Evolutionary conservation across 2,329 filamentous ascomycete species (phyloP).

Genomic region (Grosmannia clavigera): DNA sequence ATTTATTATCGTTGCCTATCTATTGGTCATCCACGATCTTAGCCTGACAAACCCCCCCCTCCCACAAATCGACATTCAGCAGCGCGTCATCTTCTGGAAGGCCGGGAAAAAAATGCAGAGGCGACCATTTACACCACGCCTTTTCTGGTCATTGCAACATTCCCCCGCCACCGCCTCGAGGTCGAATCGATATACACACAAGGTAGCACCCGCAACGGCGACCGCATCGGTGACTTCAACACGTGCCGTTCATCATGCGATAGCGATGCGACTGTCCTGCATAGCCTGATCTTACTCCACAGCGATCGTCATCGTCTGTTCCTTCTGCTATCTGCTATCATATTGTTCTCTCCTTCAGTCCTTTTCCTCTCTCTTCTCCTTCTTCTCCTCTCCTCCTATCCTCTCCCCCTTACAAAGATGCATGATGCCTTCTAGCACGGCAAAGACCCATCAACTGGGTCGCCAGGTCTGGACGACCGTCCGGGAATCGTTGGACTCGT

Average conservation of each 20-base stretch:
- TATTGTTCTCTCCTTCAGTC: no score
- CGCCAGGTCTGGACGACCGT: conserved; percentile 21
- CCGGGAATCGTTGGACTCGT: conserved; percentile 16
- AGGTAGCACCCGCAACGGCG: not conserved
- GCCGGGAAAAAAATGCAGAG: not conserved
- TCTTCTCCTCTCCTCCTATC: not conserved
- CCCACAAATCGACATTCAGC: not conserved
- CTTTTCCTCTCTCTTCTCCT: no score
- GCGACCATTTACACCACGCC: not conserved
- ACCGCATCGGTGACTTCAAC: not conserved
- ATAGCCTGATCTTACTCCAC: not conserved
- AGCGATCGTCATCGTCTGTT: not conserved
- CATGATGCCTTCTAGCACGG: conserved; percentile 21
- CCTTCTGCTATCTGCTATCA: not conserved
- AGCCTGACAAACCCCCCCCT: not conserved
- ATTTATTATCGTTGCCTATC: conserved; percentile 4
- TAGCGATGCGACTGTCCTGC: not conserved
- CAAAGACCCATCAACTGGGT: conserved; percentile 22
- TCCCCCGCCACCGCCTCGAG: not conserved
- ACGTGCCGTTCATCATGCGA: not conserved
- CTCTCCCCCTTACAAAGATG: conserved; percentile 4
- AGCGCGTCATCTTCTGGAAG: conserved; percentile 1
- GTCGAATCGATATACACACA: not conserved
- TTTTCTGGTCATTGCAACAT: not conserved
- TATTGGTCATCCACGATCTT: not conserved